phyloP scores from a whole-genome alignment of 2,329 filamentous ascomycete species.

The Nectriaceae sp. region DNA sequence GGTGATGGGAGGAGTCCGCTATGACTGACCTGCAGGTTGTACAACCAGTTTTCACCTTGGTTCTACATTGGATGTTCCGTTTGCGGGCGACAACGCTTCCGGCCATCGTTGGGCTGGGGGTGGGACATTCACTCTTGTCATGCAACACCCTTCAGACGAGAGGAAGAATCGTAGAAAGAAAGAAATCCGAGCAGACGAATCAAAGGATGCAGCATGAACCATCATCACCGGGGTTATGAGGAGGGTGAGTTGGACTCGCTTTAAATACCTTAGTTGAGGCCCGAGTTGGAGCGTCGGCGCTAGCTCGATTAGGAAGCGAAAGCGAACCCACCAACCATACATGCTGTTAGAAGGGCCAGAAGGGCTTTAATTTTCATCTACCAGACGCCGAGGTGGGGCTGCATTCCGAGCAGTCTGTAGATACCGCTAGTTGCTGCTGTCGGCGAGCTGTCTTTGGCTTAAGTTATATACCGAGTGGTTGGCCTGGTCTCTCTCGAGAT shows the following conservation, averaged over 20 bases:
- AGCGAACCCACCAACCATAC: slow-evolving; percentile 37
- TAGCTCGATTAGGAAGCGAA: slow-evolving; percentile 30
- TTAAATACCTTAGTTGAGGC: not conserved
- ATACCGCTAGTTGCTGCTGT: too few species aligned
- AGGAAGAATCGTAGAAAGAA: not conserved
- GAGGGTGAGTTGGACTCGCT: not conserved
- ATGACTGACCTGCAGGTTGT: slow-evolving; percentile 44
- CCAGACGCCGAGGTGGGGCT: too few species aligned
- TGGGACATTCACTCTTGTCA: not conserved
- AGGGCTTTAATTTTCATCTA: not conserved
- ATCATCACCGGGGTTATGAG: not conserved
- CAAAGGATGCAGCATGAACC: not conserved
- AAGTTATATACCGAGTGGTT: slow-evolving; percentile 11
- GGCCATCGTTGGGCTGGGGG: not conserved
- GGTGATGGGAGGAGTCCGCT: slow-evolving; percentile 9
- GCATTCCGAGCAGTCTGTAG: too few species aligned
- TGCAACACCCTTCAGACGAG: not conserved
- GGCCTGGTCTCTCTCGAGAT: not conserved
- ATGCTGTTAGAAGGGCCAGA: slow-evolving; percentile 5
- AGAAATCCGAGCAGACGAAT: not conserved
- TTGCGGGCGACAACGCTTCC: not conserved
- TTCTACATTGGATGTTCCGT: slow-evolving; percentile 1
- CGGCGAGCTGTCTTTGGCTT: not conserved
- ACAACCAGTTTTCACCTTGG: slow-evolving; percentile 46
- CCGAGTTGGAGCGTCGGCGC: slow-evolving; percentile 3